These are phyloP conservation scores for Smallanthus sonchifolius DNA, from an alignment of 129 eudicot genomes.

Conservation along the genomic window DNA sequence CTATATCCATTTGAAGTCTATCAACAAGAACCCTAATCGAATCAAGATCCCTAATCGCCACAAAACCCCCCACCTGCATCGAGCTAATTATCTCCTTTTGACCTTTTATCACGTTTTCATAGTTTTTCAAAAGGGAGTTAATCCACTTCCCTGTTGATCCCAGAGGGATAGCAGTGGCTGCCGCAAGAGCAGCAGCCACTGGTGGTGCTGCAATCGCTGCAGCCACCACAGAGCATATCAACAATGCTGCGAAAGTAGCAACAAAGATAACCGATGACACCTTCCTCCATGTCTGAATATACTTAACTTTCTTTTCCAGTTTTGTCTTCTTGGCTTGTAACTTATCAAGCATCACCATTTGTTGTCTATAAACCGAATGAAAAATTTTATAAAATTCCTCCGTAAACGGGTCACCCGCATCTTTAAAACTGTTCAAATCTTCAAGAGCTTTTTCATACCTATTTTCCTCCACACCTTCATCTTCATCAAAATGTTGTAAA, in stretches of 20 bases:
- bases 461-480: slow-evolving; percentile 39
- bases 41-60: slow-evolving; percentile 70
- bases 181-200: slow-evolving; percentile 76
- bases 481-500: slow-evolving; percentile 65
- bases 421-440: slow-evolving; percentile 63
- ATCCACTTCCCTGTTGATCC: slow-evolving; percentile 94
- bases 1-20: slow-evolving; percentile 61
- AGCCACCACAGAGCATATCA: slow-evolving; percentile 84
- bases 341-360: slow-evolving; percentile 68
- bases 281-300: slow-evolving; percentile 60
- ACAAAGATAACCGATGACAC: slow-evolving; percentile 62
- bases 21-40: slow-evolving; percentile 58
- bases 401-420: slow-evolving; percentile 71
- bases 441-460: slow-evolving; percentile 49
- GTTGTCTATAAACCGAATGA: slow-evolving; percentile 68
- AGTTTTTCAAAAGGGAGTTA: slow-evolving; percentile 57
- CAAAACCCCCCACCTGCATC: slow-evolving; percentile 68
- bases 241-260: slow-evolving; percentile 71
- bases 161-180: slow-evolving; percentile 62
- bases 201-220: slow-evolving; percentile 88
- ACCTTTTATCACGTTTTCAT: slow-evolving; percentile 60
- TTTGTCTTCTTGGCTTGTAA: slow-evolving; percentile 52
- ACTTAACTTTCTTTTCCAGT: slow-evolving; percentile 60
- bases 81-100: slow-evolving; percentile 64
- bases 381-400: slow-evolving; percentile 66